A percentile compares a stretch with the other conserved stretches of the same genome.
Conservation (phyloP, 257 asterid genomes). For the Ligustrum vulgare region DNA sequence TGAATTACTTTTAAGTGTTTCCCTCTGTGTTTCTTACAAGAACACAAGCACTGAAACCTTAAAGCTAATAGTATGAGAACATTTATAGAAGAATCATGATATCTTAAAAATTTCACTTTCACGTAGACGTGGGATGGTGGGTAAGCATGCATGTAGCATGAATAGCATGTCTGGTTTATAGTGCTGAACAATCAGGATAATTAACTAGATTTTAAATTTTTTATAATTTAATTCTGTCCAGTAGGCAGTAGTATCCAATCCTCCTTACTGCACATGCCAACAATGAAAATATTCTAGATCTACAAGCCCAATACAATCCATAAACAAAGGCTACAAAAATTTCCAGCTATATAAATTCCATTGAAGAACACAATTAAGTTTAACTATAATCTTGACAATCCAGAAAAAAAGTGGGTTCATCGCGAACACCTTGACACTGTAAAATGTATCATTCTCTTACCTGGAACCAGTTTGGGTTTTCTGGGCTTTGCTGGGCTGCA, state of each 20-base stretch:
- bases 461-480: slow-evolving; percentile 74
- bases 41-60: neutral
- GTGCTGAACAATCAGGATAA: neutral
- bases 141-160: neutral
- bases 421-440: neutral
- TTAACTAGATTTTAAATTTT: neutral
- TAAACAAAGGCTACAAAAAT: neutral
- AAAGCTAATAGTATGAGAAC: neutral
- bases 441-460: slow-evolving; percentile 26
- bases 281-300: neutral
- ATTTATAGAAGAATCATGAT: neutral
- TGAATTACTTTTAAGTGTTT: neutral
- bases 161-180: neutral
- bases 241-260: neutral
- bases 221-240: neutral
- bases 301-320: neutral
- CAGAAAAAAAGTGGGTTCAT: neutral
- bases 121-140: neutral
- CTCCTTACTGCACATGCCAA: neutral
- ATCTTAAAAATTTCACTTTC: neutral
- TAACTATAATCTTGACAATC: neutral
- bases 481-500: slow-evolving; percentile 76
- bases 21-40: neutral
- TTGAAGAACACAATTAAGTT: neutral
- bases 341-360: neutral